phyloP scores from a whole-genome alignment of 2,329 filamentous ascomycete genomes.

The Exophiala lecanii-corni region DNA sequence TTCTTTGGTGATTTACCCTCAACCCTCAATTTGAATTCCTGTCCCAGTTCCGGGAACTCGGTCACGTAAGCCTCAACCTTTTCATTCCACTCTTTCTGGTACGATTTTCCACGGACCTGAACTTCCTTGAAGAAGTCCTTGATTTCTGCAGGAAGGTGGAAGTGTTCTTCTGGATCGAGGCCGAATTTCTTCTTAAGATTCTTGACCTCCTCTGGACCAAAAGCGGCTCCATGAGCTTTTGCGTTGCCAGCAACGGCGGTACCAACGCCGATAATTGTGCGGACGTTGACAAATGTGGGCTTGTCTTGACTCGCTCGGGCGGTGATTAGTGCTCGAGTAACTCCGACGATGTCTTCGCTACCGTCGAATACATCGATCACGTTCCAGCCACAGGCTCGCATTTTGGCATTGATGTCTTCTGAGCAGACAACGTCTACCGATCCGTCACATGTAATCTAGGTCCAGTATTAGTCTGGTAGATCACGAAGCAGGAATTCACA shows the following conservation, averaged over 20 bases:
- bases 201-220: neutral
- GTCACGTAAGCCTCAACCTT: neutral
- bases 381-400: conserved; percentile 53
- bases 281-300: conserved; percentile 56
- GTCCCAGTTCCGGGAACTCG: neutral
- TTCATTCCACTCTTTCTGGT: neutral
- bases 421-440: conserved; percentile 51
- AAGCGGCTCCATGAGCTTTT: conserved; percentile 18
- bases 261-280: conserved; percentile 53
- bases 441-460: conserved; percentile 50
- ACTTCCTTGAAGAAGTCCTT: neutral
- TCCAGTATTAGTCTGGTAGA: neutral
- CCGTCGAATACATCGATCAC: conserved; percentile 53
- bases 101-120: neutral
- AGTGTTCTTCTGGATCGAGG: neutral
- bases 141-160: neutral
- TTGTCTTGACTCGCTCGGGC: conserved; percentile 44
- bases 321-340: conserved; percentile 45
- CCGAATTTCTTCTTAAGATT: neutral
- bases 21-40: neutral
- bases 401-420: conserved; percentile 55
- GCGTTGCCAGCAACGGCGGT: conserved; percentile 37
- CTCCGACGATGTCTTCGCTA: conserved; percentile 45
- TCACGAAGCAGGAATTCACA: too few species aligned
- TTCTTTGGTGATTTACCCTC: neutral